Percentiles rank a stretch among this genome's conserved stretches.
phyloP scores from a whole-genome alignment of 2,329 filamentous ascomycete genomes.

The Ceratocystis papillata region DNA sequence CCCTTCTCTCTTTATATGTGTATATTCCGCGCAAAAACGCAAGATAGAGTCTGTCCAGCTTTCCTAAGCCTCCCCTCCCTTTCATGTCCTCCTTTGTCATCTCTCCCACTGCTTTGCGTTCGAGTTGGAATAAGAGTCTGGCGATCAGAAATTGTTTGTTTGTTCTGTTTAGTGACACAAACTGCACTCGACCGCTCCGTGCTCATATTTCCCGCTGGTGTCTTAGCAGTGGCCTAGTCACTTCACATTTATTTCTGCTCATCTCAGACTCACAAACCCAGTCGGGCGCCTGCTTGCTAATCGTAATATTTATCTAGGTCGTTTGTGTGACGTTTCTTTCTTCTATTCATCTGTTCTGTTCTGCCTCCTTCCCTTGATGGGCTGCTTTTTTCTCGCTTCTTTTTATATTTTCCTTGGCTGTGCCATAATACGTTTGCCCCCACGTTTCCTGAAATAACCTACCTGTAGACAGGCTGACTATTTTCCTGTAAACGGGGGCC shows the following conservation, averaged over 20 bases:
- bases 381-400: slow-evolving; percentile 3
- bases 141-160: too few relatives aligned
- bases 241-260: too few relatives aligned
- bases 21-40: too few relatives aligned
- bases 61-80: neutral
- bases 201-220: neutral
- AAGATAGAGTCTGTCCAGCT: neutral
- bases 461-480: slow-evolving; percentile 5
- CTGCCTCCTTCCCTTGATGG: neutral
- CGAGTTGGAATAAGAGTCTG: too few relatives aligned
- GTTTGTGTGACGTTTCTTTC: slow-evolving; percentile 1
- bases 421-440: slow-evolving; percentile 3
- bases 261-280: neutral
- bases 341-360: slow-evolving; percentile 8
- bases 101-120: too few relatives aligned
- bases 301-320: neutral
- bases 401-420: slow-evolving; percentile 2
- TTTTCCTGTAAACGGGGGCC: neutral
- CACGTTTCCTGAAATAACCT: neutral
- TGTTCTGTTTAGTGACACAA: neutral
- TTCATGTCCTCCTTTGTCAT: neutral
- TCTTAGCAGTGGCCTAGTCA: neutral
- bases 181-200: neutral
- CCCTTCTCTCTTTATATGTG: too few relatives aligned
- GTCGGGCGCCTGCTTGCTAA: neutral